These are phyloP conservation scores for Osmozyma mogii DNA, from an alignment of 805 yeast genomes.

Conservation along the genomic window DNA sequence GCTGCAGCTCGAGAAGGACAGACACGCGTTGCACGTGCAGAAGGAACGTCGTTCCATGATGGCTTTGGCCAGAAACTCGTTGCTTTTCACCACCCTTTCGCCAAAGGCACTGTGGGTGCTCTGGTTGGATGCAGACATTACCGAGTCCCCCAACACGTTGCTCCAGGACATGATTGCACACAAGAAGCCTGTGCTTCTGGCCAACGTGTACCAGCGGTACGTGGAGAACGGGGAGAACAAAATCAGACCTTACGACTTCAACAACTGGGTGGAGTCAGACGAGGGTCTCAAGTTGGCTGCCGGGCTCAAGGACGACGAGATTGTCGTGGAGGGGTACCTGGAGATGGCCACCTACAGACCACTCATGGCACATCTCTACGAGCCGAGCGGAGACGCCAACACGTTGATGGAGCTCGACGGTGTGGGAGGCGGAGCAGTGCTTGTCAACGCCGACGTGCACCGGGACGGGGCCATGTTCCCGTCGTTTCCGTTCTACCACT, in stretches of 20 bases:
- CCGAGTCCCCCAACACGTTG: constrained; percentile 77
- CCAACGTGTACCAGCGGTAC: constrained; percentile 88
- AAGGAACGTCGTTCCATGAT: constrained; percentile 82
- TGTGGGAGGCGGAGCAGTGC: constrained; percentile 94
- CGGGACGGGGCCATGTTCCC: constrained; percentile 99
- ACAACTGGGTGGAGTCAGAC: constrained; percentile 88
- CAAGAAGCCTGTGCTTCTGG: constrained; percentile 81
- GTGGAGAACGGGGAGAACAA: constrained; percentile 43
- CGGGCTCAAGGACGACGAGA: constrained; percentile 75
- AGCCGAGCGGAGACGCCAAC: constrained; percentile 50
- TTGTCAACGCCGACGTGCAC: constrained; percentile 96
- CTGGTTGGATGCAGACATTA: constrained; percentile 93
- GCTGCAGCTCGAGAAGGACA: constrained; percentile 73
- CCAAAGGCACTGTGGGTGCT: constrained; percentile 92
- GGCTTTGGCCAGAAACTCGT: constrained; percentile 92
- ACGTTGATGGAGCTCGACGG: constrained; percentile 87
- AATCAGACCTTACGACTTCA: constrained; percentile 88
- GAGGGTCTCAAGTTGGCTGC: constrained; percentile 72
- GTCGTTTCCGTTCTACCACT: constrained; percentile 92
- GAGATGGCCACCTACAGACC: constrained; percentile 93
- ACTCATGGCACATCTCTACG: constrained; percentile 84
- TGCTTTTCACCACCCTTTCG: constrained; percentile 79
- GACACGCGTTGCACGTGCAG: constrained; percentile 84
- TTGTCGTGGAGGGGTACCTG: constrained; percentile 88
- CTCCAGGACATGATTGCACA: constrained; percentile 83